Evolutionary conservation across 2,329 filamentous ascomycete species (phyloP).

Genomic region (Aspergillus sojae): DNA sequence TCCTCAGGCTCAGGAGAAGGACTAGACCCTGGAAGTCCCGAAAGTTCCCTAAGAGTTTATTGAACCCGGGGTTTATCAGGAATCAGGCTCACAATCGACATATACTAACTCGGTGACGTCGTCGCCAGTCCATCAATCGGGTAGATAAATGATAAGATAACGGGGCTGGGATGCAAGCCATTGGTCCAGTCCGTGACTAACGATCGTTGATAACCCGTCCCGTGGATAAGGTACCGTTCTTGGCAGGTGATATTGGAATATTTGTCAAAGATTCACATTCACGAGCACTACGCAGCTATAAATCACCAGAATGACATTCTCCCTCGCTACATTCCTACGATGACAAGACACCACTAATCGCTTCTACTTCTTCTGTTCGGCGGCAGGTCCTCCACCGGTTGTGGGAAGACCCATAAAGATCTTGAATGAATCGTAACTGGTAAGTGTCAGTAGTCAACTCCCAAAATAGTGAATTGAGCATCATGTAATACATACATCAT

Average conservation of each 20-base stretch:
- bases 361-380: conserved; percentile 49
- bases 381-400: conserved; percentile 67
- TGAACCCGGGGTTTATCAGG: background rate
- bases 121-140: conserved; percentile 15
- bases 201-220: conserved; percentile 23
- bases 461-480: background rate
- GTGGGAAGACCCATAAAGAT: conserved; percentile 86
- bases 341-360: background rate
- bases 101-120: conserved; percentile 14
- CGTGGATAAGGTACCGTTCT: conserved; percentile 5
- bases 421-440: conserved; percentile 75
- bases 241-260: background rate
- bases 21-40: background rate
- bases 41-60: background rate
- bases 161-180: conserved; percentile 15
- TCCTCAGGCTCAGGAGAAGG: background rate
- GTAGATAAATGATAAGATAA: conserved; percentile 33
- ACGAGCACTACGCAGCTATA: background rate
- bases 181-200: conserved; percentile 27
- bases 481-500: conserved; percentile 72
- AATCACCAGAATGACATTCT: background rate
- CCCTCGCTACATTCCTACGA: background rate
- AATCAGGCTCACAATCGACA: background rate
- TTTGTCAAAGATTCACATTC: background rate
- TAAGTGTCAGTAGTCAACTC: conserved; percentile 25